Percentiles rank a stretch among this genome's conserved stretches.
Evolutionary conservation across 805 yeast genomes (phyloP).

Genomic region (Candida loeiensis): DNA sequence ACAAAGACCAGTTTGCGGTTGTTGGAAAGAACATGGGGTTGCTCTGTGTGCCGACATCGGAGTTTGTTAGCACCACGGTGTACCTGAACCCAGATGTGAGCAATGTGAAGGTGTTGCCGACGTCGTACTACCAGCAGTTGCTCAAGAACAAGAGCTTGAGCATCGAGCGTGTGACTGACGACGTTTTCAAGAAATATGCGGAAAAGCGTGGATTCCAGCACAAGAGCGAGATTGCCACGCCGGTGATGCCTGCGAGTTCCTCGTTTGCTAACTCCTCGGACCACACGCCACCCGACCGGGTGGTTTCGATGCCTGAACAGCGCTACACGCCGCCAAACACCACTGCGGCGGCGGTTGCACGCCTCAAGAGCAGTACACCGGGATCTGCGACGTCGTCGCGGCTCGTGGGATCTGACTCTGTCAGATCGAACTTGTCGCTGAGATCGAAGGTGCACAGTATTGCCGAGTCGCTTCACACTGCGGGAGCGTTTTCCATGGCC

Average conservation of each 20-base stretch:
- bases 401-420: constrained; percentile 15
- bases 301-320: constrained; percentile 12
- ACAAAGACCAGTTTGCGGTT: constrained; percentile 13
- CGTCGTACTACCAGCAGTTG: constrained; percentile 58
- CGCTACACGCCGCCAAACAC: constrained; percentile 21
- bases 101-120: constrained; percentile 62
- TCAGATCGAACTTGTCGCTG: constrained; percentile 29
- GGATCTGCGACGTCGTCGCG: constrained; percentile 9
- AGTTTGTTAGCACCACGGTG: constrained; percentile 61
- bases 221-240: constrained; percentile 20
- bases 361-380: constrained; percentile 11
- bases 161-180: constrained; percentile 45
- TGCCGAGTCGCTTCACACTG: constrained; percentile 32
- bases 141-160: constrained; percentile 35
- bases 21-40: constrained; percentile 32
- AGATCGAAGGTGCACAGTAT: constrained; percentile 27
- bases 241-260: constrained; percentile 19
- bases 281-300: constrained; percentile 16
- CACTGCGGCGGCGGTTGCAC: constrained; percentile 5
- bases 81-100: constrained; percentile 51
- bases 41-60: constrained; percentile 54
- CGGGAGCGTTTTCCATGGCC: constrained; percentile 42
- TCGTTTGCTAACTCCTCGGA: constrained; percentile 12
- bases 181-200: constrained; percentile 43
- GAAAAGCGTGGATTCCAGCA: constrained; percentile 47